Evolutionary conservation across 1,284 basidiomycete species (phyloP).

Genomic region (Marasmius oreades): DNA sequence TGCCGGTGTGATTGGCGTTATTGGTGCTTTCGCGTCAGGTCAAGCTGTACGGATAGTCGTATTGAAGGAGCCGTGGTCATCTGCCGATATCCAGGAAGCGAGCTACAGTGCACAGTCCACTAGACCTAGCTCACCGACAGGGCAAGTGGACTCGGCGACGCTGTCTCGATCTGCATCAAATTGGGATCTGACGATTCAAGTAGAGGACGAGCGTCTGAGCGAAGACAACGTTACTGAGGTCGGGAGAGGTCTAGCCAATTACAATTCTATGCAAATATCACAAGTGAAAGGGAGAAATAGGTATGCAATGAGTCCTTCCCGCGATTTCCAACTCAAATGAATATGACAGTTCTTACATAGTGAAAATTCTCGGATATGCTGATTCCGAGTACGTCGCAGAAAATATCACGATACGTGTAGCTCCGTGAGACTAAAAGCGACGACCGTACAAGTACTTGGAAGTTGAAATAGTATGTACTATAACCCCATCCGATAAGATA

Average conservation of each 20-base stretch:
- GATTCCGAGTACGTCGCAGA: conserved; percentile 98
- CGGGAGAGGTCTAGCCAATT: conserved; percentile 92
- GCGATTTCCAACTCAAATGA: conserved; percentile 5
- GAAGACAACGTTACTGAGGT: conserved; percentile 84
- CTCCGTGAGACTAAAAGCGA: conserved; percentile 23
- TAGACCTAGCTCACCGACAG: conserved; percentile 29
- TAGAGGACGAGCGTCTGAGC: conserved; percentile 25
- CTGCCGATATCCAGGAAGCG: conserved; percentile 16
- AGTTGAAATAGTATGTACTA: too few relatives aligned
- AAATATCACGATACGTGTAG: conserved; percentile 72
- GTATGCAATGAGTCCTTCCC: conserved; percentile 38
- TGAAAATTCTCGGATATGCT: conserved; percentile 83
- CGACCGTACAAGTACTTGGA: neutral
- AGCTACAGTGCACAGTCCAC: conserved; percentile 10
- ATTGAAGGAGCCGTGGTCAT: conserved; percentile 25
- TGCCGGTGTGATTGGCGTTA: conserved; percentile 85
- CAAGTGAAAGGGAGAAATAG: conserved; percentile 89
- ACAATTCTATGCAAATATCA: conserved; percentile 90
- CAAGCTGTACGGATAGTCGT: conserved; percentile 90
- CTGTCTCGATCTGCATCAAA: conserved; percentile 36
- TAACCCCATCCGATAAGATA: neutral
- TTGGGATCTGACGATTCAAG: conserved; percentile 30
- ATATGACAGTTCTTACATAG: conserved; percentile 69
- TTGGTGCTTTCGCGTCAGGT: conserved; percentile 89
- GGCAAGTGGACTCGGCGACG: conserved; percentile 16